phyloP scores from a whole-genome alignment of 805 yeast species.

The Candida vartiovaarae region DNA sequence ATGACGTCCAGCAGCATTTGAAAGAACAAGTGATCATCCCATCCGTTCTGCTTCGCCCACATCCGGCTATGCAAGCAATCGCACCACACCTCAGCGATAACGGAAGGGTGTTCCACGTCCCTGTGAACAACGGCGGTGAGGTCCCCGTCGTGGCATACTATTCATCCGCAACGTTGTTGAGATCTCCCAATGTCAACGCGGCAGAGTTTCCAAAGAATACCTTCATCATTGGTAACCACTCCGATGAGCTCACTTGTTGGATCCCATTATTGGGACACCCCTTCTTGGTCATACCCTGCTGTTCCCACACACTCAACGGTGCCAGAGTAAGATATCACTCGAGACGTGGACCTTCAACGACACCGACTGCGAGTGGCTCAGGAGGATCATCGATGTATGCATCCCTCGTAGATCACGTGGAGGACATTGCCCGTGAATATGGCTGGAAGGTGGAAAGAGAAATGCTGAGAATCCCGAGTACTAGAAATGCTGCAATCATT shows the following conservation, averaged over 20 bases:
- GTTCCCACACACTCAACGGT: slow-evolving; percentile 84
- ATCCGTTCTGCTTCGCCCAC: slow-evolving; percentile 58
- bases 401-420: slow-evolving; percentile 80
- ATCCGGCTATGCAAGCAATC: slow-evolving; percentile 48
- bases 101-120: slow-evolving; percentile 51
- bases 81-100: slow-evolving; percentile 53
- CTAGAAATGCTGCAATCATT: slow-evolving; percentile 85
- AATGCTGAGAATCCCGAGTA: slow-evolving; percentile 87
- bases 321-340: slow-evolving; percentile 59
- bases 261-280: slow-evolving; percentile 83
- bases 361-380: slow-evolving; percentile 19
- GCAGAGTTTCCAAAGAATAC: slow-evolving; percentile 65
- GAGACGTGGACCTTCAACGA: slow-evolving; percentile 22
- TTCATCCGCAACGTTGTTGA: slow-evolving; percentile 34
- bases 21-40: slow-evolving; percentile 84
- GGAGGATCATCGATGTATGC: slow-evolving; percentile 64
- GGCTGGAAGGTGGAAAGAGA: slow-evolving; percentile 89
- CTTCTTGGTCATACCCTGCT: slow-evolving; percentile 89
- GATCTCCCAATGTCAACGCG: slow-evolving; percentile 49
- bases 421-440: slow-evolving; percentile 50
- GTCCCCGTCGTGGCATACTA: slow-evolving; percentile 47
- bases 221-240: slow-evolving; percentile 88
- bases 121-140: slow-evolving; percentile 21
- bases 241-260: slow-evolving; percentile 95
- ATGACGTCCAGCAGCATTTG: slow-evolving; percentile 47